phyloP scores from a whole-genome alignment of 306 rosid genomes.

The Acacia confusa region DNA sequence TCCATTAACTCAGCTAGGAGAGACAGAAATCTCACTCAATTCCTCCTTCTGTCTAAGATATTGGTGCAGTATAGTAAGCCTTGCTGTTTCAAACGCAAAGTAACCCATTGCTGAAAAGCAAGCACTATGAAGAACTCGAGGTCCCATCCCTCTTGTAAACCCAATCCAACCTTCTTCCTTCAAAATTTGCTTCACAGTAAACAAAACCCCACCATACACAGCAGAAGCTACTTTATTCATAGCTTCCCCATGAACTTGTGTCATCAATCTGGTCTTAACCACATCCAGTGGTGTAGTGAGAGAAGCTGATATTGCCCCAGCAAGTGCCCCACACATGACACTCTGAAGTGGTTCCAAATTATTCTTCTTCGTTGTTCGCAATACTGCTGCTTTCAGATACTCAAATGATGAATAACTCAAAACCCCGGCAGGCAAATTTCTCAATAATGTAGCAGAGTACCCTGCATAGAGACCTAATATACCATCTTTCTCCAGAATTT shows the following conservation, averaged over 20 bases:
- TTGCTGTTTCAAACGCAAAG: conserved; percentile 95
- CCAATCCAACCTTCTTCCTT: conserved; percentile 88
- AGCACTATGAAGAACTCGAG: conserved; percentile 86
- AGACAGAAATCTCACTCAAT: conserved; percentile 37
- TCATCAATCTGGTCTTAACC: conserved; percentile 93
- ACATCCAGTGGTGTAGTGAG: conserved; percentile 88
- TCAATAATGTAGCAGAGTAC: conserved; percentile 71
- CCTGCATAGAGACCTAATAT: conserved; percentile 79
- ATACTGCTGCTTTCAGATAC: conserved; percentile 71
- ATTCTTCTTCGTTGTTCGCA: conserved; percentile 36
- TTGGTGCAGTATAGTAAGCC: conserved; percentile 58
- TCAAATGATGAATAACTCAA: conserved; percentile 86
- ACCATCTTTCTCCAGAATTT: conserved; percentile 72
- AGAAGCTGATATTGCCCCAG: conserved; percentile 89
- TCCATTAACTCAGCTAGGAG: conserved; percentile 41
- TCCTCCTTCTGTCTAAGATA: conserved; percentile 63
- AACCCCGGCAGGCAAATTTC: conserved; percentile 91
- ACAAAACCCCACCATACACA: conserved; percentile 59
- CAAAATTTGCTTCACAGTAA: conserved; percentile 60
- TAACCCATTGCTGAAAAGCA: conserved; percentile 91
- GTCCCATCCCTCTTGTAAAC: conserved; percentile 86
- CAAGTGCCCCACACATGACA: conserved; percentile 82
- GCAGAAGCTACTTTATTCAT: conserved; percentile 55
- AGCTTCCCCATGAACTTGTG: conserved; percentile 63
- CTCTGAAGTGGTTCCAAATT: conserved; percentile 78